These are phyloP conservation scores for Penicillium coprophilum DNA, from an alignment of 495 filamentous ascomycete genomes.

Conservation along the genomic window DNA sequence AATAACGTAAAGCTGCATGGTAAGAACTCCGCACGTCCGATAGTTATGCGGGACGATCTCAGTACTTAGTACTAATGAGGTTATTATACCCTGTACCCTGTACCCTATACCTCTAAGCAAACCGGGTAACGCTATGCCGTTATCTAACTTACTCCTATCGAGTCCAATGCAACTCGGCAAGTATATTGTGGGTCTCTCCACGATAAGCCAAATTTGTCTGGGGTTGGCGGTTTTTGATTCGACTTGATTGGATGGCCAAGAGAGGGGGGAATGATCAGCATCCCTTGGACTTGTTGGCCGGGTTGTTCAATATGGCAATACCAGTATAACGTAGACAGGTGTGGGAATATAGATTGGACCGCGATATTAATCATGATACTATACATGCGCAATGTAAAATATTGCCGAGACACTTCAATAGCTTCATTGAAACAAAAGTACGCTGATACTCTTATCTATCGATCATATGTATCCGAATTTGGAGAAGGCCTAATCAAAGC, in stretches of 20 bases:
- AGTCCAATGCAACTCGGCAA: background rate
- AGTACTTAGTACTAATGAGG: background rate
- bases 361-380: no score
- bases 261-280: constrained; percentile 27
- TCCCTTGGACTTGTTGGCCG: background rate
- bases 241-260: constrained; percentile 16
- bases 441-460: background rate
- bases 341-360: no score
- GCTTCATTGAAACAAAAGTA: background rate
- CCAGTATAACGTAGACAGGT: no score
- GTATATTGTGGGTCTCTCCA: constrained; percentile 18
- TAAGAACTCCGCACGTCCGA: constrained; percentile 1
- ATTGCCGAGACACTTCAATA: background rate
- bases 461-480: background rate
- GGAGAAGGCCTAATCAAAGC: background rate
- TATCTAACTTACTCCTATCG: constrained; percentile 18
- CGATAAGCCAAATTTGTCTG: constrained; percentile 27
- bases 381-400: background rate
- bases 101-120: background rate
- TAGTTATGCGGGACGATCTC: background rate
- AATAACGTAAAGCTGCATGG: background rate
- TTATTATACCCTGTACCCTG: background rate
- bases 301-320: no score
- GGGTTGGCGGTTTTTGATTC: constrained; percentile 11
- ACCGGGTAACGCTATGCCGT: background rate